Base-by-base conservation (phyloP, 2,329 filamentous ascomycete species). In the Trichoderma sp. region DNA sequence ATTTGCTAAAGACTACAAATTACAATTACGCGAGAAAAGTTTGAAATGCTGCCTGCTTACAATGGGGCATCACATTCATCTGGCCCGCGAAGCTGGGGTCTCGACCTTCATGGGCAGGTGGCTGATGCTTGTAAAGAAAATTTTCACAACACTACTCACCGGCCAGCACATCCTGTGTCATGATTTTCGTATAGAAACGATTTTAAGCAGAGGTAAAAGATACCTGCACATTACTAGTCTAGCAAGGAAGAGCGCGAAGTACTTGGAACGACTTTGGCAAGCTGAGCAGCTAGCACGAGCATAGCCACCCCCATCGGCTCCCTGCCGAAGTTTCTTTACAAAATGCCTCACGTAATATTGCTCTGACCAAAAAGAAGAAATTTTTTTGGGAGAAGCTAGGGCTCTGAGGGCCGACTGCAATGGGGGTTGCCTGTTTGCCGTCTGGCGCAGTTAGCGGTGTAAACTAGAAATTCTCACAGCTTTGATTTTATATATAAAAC, bases 281-380 rank as follows among this genome's bases (percentile, higher is more conserved):
- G 14, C n/a, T 37, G 57, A 6, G 31, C 27, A n/a, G 19, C 11
- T 31, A 60, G 16, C 40, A 27, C 16, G 10, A 19, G 57, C 57
- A 60, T 60, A 60, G 57, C 57, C 33, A 60, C 57, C 57, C 57
- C 57, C 57, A 43, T 60, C 57, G 37, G 37, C 57, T 33, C 21
- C n/a, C 33, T 43, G 16, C 27, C 57, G 57, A 40, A 33, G 43
- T 14, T 40, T 60, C 27, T 40, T 11, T 35, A 19, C 57, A 40
- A 60, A 60, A 60, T 60, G n/a, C 57, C 57, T 37, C 57, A 60
- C 35, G 27, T 31, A 27, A 4, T 14, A 27, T 29, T 13, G 24
- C 49, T 53, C 4, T 19, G 13, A 53, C 16, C 1, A 29, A 24
- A 49, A 3, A 24, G 19, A 24, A 24, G 19, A 49, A 49, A 13